Base-by-base conservation (phyloP, 2,329 filamentous ascomycete genomes). In the Aspergillus candidus region DNA sequence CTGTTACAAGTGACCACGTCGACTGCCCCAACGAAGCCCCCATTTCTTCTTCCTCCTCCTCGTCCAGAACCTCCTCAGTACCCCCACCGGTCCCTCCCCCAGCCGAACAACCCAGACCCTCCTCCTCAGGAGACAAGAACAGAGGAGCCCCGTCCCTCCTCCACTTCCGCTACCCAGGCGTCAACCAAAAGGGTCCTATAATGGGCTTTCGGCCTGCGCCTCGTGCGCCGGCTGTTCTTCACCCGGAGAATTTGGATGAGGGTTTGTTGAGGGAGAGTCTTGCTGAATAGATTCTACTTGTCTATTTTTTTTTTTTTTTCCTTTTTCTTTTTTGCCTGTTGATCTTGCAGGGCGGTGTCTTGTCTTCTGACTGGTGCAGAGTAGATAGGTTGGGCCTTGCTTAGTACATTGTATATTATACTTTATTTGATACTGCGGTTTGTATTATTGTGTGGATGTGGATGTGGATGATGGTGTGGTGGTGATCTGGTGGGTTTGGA, bases 101-200 rank as follows among this genome's bases (percentile, higher is more conserved):
- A 27, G 22, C 22, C 15, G 36, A 30, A 81, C 0, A 83, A 82
- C 0, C 83, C 85, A 61, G 87, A 87, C 55, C 83, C 85, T 58
- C 70, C 74, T 1, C 83, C 82, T 0, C 71, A 75, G 1, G 79
- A 86, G 35, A 78, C 80, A 69, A 65, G 11, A 44, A 40, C 40
- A 46, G 36, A 12, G 29, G 36, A 4, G 34, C 17, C 22, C 40
- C 49, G 7, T 33, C 31, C 13, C 44, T 59, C 35, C 48, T 59
- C 35, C 48, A 53, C 11, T 65, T 63, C 35, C 74, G 86, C 35
- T 67, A 77, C 4, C 78, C 85, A 1, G 87, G 87, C 0, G 88
- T 93, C 59, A 93, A 93, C 57, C 87, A 91, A 60, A 75, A 79
- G 1, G 87, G 87, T 0, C 75, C 80, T 0, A 83, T 93, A 35